Conservation (phyloP, 305 asterid species). For the Fraxinus nigra region DNA sequence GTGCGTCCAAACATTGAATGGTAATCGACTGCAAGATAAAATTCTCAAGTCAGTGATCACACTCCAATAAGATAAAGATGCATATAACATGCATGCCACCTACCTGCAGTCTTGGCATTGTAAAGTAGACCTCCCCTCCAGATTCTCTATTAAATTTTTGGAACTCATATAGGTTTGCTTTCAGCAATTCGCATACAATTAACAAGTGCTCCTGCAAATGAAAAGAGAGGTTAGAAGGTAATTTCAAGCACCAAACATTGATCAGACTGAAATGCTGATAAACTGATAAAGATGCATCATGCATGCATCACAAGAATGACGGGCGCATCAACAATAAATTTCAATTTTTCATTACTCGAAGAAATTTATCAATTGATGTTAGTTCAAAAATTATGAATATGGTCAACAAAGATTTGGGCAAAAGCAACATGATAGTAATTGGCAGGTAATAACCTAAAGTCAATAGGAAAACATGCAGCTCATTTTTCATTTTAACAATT, state of each 20-base stretch:
- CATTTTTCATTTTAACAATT: background rate
- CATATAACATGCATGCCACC: slow-evolving; percentile 24
- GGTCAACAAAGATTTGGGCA: background rate
- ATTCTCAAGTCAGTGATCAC: slow-evolving; percentile 22
- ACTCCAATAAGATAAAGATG: slow-evolving; percentile 7
- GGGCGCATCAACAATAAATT: background rate
- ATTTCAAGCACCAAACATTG: slow-evolving; percentile 14
- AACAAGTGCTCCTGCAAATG: slow-evolving; percentile 84
- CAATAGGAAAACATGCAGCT: background rate
- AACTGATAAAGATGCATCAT: background rate
- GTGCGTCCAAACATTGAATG: slow-evolving; percentile 95
- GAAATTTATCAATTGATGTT: background rate
- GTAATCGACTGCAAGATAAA: slow-evolving; percentile 76
- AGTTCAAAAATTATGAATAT: background rate
- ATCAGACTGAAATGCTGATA: slow-evolving; percentile 4
- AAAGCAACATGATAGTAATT: background rate
- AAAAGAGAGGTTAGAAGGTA: slow-evolving; percentile 12
- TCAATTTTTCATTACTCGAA: background rate
- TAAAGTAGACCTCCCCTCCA: slow-evolving; percentile 98
- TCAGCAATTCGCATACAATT: slow-evolving; percentile 93
- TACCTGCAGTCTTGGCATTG: slow-evolving; percentile 99
- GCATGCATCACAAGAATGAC: background rate
- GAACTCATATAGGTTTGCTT: slow-evolving; percentile 94
- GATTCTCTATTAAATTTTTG: slow-evolving; percentile 97
- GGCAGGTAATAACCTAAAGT: background rate